These are phyloP conservation scores for Thoreauomyces humboldtii DNA, from an alignment of 192 early-diverging fungal species.

Conservation along the genomic window DNA sequence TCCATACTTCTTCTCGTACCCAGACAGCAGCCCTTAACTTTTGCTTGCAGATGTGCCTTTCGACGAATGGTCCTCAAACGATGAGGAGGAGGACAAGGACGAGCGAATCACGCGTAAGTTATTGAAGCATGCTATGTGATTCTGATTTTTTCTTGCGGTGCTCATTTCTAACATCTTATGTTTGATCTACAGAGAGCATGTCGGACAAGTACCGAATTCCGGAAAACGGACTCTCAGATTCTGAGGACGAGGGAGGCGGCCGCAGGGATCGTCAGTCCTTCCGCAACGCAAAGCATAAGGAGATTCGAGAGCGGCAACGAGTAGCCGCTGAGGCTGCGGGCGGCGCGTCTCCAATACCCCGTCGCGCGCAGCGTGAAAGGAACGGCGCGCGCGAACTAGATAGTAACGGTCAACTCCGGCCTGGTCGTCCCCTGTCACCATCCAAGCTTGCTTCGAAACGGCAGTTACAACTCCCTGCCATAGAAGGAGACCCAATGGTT, in stretches of 20 bases:
- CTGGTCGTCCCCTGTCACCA: background rate
- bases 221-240: constrained; percentile 76
- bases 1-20: background rate
- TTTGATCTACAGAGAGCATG: constrained; percentile 45
- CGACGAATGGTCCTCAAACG: constrained; percentile 65
- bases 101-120: constrained; percentile 61
- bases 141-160: background rate
- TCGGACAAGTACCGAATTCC: constrained; percentile 71
- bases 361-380: background rate
- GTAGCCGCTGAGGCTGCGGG: background rate
- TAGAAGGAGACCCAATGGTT: background rate
- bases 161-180: background rate
- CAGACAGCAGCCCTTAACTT: background rate
- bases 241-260: constrained; percentile 61
- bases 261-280: constrained; percentile 38
- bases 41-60: constrained; percentile 64
- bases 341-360: background rate
- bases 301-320: constrained; percentile 7
- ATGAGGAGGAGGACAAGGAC: constrained; percentile 69
- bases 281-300: constrained; percentile 24
- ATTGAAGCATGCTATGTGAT: background rate
- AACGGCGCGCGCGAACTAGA: background rate
- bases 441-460: background rate
- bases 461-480: background rate
- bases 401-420: background rate